Evolutionary conservation across 495 filamentous ascomycete genomes (phyloP), one percentile per base, ranked within the genome.

Genomic region (Lasiosphaeria ovina): DNA sequence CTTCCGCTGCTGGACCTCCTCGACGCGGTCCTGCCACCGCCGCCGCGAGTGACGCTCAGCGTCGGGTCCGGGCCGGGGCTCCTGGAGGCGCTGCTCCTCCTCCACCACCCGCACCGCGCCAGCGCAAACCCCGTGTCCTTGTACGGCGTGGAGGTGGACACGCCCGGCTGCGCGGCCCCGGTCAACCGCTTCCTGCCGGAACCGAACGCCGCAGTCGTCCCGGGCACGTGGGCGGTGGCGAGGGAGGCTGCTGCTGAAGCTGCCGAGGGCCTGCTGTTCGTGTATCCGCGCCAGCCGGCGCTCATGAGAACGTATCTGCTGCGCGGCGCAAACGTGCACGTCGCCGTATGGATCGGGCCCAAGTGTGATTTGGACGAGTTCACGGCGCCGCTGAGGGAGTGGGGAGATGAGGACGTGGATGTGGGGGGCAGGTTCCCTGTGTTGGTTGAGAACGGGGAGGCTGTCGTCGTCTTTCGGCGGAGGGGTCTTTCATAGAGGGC

Each of bases 301-400:
- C 53, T 70, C 57, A 35, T 70, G 8, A 17, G 17, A 47, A 36
- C 32, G 35, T 70, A 70, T 62, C 44, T 70, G 54, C 36, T 40
- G 9, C 34, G 10, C 2, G 47, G 52, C 32, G 38, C 17, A n/a
- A 14, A 14, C 32, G 55, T 67, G 10, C 11, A 42, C 38, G 60
- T 68, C 7, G 67, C 58, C 3, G 60, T 70, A n/a, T 70, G 65
- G 67, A 64, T 70, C 47, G 67, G 67, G 35, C 67, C 67, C 3
- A 54, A 42, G 52, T 65, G 62, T 55, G 67, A 70, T 62, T 8
- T 59, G 10, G 55, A 61, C 35, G 62, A 61, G 36, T 68, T 66
- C 61, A 42, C 35, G 0, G 9, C 6, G 14, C 44, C 47, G 3
- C 42, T 69, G 48, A 34, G 40, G 58, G 57, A 34, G 3, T 66